phyloP scores from a whole-genome alignment of 2,329 filamentous ascomycete genomes.

The Helminthosporium solani region DNA sequence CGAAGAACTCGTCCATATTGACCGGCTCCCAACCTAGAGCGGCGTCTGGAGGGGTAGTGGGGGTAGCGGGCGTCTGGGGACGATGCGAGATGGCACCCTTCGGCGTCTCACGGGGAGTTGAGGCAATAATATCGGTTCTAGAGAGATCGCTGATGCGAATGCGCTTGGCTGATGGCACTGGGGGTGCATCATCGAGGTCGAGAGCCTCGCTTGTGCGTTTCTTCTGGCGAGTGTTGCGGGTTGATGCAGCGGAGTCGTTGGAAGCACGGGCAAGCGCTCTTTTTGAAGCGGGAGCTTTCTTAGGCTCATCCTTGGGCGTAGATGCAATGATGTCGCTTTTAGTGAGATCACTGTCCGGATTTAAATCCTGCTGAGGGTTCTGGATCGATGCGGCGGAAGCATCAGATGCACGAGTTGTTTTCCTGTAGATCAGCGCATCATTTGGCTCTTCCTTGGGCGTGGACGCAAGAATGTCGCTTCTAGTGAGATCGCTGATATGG shows the following conservation, averaged over 20 bases:
- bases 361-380: too few species aligned
- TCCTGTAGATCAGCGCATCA: not conserved
- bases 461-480: constrained; percentile 1
- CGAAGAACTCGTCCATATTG: constrained; percentile 73
- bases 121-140: constrained; percentile 1
- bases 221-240: constrained; percentile 13
- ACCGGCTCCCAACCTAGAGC: constrained; percentile 65
- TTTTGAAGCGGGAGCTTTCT: not conserved
- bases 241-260: constrained; percentile 5
- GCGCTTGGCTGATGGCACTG: constrained; percentile 4
- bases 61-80: constrained; percentile 12
- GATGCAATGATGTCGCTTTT: too few species aligned
- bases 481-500: constrained; percentile 11
- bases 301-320: too few species aligned
- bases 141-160: constrained; percentile 11
- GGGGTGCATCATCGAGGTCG: constrained; percentile 7
- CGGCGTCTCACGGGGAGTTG: not conserved
- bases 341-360: too few species aligned
- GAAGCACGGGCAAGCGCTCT: constrained; percentile 5
- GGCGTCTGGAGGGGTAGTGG: constrained; percentile 15
- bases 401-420: not conserved
- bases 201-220: constrained; percentile 22
- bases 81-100: constrained; percentile 13
- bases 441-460: not conserved
- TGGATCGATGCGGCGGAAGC: not conserved